Evolutionary conservation across 2,329 filamentous ascomycete genomes (phyloP), one percentile per base, ranked within the genome.

Genomic region (Pyrenophora teres): DNA sequence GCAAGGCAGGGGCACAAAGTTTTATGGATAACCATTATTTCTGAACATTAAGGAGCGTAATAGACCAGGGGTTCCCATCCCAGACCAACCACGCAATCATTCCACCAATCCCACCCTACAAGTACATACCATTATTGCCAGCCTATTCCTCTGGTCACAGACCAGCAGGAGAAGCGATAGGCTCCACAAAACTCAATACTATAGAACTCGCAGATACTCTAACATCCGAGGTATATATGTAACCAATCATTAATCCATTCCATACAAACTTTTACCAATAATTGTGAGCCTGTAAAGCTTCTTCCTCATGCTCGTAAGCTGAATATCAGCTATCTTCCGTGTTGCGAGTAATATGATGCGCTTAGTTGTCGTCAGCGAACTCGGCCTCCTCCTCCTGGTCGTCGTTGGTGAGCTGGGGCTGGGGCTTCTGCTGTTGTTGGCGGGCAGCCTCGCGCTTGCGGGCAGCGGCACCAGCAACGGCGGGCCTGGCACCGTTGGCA

Each of bases 341-440:
- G 38, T 45, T 38, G 13, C 27, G 35, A 32, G 19, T 23, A 4
- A 10, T 16, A 38, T 9, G 50, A 50, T 41, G 27, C 21, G 46
- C 38, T 50, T 61, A 49, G 40, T 46, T 40, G 48, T 56, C 63
- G 39, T 45, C 56, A 5, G 51, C 59, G 30, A 68, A 60, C 18
- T 62, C 66, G 40, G 70, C 7, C 60, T 72, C 70, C 62, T 72
- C 70, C 62, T 72, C 69, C 52, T 72, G 59, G 46, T 68, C 70
- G 52, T 72, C 70, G 48, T 70, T 46, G 51, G 68, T 70, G 52
- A 72, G 62, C 19, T 39, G 35, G 16, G 64, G 57, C 52, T 59
- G 54, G 15, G 40, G 35, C 38, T 51, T 50, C 27, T 50, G 36
- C 23, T 25, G 8, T 12, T 30, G 27, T 30, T 50, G 43, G 46